Evolutionary conservation across 257 asterid species (phyloP).

Genomic region (Salvia miltiorrhiza): DNA sequence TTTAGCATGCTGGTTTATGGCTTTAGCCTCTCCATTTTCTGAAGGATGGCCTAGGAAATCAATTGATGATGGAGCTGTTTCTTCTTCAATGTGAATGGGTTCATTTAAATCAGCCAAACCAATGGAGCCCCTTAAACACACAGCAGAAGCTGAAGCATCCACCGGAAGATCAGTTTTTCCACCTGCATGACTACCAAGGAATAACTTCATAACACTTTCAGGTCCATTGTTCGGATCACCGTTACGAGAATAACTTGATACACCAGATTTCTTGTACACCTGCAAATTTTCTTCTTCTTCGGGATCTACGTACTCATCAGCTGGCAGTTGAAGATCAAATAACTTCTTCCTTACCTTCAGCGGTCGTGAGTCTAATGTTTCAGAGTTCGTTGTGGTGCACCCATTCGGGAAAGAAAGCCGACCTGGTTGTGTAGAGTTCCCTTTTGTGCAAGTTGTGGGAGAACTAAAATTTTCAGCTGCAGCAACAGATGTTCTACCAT

Average conservation of each 20-base stretch:
- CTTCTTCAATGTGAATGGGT: slow-evolving; percentile 60
- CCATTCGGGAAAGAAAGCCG: slow-evolving; percentile 45
- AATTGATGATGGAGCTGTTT: slow-evolving; percentile 36
- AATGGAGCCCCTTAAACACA: slow-evolving; percentile 36
- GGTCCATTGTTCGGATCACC: slow-evolving; percentile 25
- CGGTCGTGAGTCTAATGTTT: slow-evolving; percentile 61
- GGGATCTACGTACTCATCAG: slow-evolving; percentile 68
- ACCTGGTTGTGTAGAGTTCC: slow-evolving; percentile 29
- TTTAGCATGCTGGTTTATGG: slow-evolving; percentile 28
- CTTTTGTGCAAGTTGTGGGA: slow-evolving; percentile 63
- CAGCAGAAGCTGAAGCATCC: slow-evolving; percentile 43
- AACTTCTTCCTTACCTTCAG: slow-evolving; percentile 76
- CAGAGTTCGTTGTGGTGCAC: slow-evolving; percentile 47
- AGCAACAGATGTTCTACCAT: slow-evolving; percentile 40
- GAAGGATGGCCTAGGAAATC: slow-evolving; percentile 44
- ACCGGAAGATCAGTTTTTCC: slow-evolving; percentile 3
- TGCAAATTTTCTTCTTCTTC: slow-evolving; percentile 50
- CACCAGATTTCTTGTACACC: slow-evolving; percentile 30
- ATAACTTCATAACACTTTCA: slow-evolving; percentile 19
- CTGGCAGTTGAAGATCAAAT: slow-evolving; percentile 92
- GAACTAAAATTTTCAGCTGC: slow-evolving; percentile 40
- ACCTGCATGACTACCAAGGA: slow-evolving; percentile 12
- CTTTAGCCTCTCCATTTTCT: slow-evolving; percentile 35
- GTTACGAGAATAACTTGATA: slow-evolving; percentile 32
- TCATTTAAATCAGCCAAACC: slow-evolving; percentile 82